Evolutionary conservation across 371 early-diverging fungal species (phyloP).

Genomic region (Actinomortierella ambigua): DNA sequence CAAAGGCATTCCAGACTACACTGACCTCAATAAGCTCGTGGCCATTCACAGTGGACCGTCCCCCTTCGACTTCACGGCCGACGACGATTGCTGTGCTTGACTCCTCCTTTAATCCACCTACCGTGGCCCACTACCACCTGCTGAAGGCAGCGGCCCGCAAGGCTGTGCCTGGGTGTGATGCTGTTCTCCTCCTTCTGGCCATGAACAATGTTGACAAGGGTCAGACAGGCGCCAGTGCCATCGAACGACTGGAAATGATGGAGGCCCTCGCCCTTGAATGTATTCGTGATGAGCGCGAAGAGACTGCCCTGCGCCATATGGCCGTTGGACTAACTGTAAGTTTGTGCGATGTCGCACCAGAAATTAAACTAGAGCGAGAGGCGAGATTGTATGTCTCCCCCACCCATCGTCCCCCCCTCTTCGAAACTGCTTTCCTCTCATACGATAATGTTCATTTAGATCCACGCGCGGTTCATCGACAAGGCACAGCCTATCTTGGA

Average conservation of each 20-base stretch:
- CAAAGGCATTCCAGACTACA: slow-evolving; percentile 40
- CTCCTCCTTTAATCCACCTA: slow-evolving; percentile 74
- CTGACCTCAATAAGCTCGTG: slow-evolving; percentile 30
- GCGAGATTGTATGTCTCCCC: background rate
- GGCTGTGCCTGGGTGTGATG: slow-evolving; percentile 46
- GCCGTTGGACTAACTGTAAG: slow-evolving; percentile 57
- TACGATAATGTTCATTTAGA: too few species aligned
- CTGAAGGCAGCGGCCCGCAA: slow-evolving; percentile 31
- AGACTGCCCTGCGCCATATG: slow-evolving; percentile 27
- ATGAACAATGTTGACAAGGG: slow-evolving; percentile 65
- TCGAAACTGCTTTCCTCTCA: too few species aligned
- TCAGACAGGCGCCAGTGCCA: slow-evolving; percentile 52
- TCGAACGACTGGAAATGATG: slow-evolving; percentile 62
- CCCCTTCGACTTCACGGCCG: slow-evolving; percentile 20
- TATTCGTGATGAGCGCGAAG: slow-evolving; percentile 21
- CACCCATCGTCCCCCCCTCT: too few species aligned
- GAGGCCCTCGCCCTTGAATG: slow-evolving; percentile 48
- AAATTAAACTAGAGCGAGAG: too few species aligned
- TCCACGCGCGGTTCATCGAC: slow-evolving; percentile 63
- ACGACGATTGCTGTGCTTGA: slow-evolving; percentile 57
- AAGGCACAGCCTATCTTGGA: slow-evolving; percentile 52
- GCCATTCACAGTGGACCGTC: slow-evolving; percentile 39
- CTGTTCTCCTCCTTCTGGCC: slow-evolving; percentile 56
- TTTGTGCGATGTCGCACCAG: too few species aligned
- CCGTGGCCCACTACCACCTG: slow-evolving; percentile 60